These are phyloP conservation scores for Tephrocybe sp. DNA, from an alignment of 768 basidiomycete genomes.

Conservation along the genomic window DNA sequence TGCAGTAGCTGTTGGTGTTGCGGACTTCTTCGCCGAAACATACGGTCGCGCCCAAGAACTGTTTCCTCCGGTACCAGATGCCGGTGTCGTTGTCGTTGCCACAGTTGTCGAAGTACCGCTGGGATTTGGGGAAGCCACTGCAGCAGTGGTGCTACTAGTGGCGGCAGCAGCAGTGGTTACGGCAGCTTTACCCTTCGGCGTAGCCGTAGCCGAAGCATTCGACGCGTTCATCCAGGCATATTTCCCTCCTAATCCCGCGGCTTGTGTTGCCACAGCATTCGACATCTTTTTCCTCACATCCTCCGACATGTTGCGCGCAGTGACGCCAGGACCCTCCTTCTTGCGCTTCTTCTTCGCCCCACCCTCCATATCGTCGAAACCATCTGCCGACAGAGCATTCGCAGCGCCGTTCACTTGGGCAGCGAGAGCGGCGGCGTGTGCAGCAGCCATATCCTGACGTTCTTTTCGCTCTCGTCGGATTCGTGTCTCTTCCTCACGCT, in stretches of 20 bases:
- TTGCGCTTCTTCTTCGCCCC: conserved; percentile 79
- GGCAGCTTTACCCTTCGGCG: conserved; percentile 31
- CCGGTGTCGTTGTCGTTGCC: conserved; percentile 25
- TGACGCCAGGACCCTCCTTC: conserved; percentile 81
- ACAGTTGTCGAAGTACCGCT: background rate
- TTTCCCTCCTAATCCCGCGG: conserved; percentile 80
- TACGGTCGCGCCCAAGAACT: conserved; percentile 66
- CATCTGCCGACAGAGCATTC: conserved; percentile 21
- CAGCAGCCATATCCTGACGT: conserved; percentile 69
- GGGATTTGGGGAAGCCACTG: conserved; percentile 13
- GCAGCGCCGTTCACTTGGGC: conserved; percentile 50
- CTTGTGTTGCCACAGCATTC: conserved; percentile 85
- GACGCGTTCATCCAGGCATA: conserved; percentile 89
- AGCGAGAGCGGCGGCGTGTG: conserved; percentile 63
- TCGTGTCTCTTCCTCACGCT: conserved; percentile 81
- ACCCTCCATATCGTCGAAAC: conserved; percentile 46
- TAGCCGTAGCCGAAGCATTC: conserved; percentile 41
- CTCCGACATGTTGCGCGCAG: conserved; percentile 87
- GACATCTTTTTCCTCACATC: conserved; percentile 92
- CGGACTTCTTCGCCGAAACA: conserved; percentile 51
- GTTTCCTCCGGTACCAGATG: conserved; percentile 24
- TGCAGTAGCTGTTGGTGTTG: conserved; percentile 25
- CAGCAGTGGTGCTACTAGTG: conserved; percentile 17
- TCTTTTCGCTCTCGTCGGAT: conserved; percentile 78
- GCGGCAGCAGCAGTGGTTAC: conserved; percentile 14